Evolutionary conservation across 2,329 filamentous ascomycete genomes (phyloP).

Genomic region (Cucurbitaria berberidis): DNA sequence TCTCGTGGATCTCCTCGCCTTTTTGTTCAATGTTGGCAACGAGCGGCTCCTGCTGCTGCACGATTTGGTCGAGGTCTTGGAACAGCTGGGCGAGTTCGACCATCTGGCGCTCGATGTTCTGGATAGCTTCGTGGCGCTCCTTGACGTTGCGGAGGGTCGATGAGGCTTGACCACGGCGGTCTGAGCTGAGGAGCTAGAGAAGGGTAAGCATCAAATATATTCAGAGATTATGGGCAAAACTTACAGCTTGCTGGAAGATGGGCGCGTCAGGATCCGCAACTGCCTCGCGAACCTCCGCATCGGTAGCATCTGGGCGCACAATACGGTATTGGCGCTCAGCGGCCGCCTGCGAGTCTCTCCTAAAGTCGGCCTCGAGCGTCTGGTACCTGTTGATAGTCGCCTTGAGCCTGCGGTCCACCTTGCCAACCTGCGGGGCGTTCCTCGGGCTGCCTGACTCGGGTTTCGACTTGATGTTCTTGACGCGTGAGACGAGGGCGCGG

Average conservation of each 20-base stretch:
- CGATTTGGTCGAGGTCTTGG: constrained; percentile 83
- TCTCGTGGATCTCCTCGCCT: constrained; percentile 81
- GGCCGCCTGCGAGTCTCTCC: constrained; percentile 79
- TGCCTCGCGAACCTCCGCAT: constrained; percentile 77
- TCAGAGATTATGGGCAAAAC: constrained; percentile 18
- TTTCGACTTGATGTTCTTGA: constrained; percentile 82
- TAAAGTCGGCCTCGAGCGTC: constrained; percentile 78
- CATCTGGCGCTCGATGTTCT: constrained; percentile 92
- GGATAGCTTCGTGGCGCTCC: constrained; percentile 82
- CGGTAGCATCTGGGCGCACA: constrained; percentile 79
- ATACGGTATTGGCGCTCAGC: constrained; percentile 91
- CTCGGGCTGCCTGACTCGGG: constrained; percentile 74
- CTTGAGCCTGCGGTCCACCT: constrained; percentile 80
- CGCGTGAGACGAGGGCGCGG: constrained; percentile 76
- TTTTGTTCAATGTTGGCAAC: constrained; percentile 84
- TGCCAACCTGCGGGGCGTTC: constrained; percentile 81
- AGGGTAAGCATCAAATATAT: constrained; percentile 16
- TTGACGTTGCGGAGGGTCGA: constrained; percentile 79
- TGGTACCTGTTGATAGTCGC: constrained; percentile 82
- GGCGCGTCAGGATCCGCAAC: constrained; percentile 77
- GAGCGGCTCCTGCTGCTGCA: constrained; percentile 83
- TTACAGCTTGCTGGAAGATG: constrained; percentile 81
- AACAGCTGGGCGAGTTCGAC: constrained; percentile 86
- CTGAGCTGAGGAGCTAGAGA: constrained; percentile 72
- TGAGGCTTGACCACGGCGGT: constrained; percentile 80